Evolutionary conservation across 441 rosid species (phyloP).

Genomic region (Arabidopsis hybrid): DNA sequence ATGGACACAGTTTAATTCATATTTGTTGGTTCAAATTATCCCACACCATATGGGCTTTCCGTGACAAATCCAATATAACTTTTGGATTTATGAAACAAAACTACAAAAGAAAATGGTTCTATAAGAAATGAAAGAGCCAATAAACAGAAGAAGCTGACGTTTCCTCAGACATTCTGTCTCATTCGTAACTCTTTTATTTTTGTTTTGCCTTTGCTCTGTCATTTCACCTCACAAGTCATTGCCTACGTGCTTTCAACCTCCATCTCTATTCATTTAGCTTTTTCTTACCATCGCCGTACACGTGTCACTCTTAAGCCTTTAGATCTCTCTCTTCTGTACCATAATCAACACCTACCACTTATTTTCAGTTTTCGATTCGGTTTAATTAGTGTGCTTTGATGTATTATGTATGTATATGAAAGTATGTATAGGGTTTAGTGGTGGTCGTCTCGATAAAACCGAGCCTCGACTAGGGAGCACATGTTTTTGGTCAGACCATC

Average conservation of each 20-base stretch:
- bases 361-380: slow-evolving; percentile 20
- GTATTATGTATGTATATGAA: slow-evolving; percentile 10
- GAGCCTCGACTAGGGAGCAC: slow-evolving; percentile 50
- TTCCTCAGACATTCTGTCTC: slow-evolving; percentile 35
- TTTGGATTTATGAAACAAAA: not conserved
- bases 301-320: slow-evolving; percentile 21
- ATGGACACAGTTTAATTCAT: too few relatives aligned
- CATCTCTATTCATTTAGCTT: slow-evolving; percentile 1
- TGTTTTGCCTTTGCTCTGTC: slow-evolving; percentile 7
- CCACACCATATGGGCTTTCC: not conserved
- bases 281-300: slow-evolving; percentile 23
- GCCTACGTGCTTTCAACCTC: not conserved
- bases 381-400: not conserved
- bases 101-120: not conserved
- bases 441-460: slow-evolving; percentile 59
- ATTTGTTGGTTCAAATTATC: not conserved
- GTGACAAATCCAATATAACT: not conserved
- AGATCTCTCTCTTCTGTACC: slow-evolving; percentile 18
- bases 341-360: not conserved
- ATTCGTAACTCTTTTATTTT: slow-evolving; percentile 21
- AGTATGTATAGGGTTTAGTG: slow-evolving; percentile 38
- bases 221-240: slow-evolving; percentile 29
- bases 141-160: slow-evolving; percentile 29
- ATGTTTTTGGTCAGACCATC: slow-evolving; percentile 38
- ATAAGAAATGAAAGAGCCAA: slow-evolving; percentile 12